Evolutionary conservation across 225 moss, liverwort and hornwort species (phyloP), one percentile per base, ranked within the genome.

Genomic region (Climacium dendroides): DNA sequence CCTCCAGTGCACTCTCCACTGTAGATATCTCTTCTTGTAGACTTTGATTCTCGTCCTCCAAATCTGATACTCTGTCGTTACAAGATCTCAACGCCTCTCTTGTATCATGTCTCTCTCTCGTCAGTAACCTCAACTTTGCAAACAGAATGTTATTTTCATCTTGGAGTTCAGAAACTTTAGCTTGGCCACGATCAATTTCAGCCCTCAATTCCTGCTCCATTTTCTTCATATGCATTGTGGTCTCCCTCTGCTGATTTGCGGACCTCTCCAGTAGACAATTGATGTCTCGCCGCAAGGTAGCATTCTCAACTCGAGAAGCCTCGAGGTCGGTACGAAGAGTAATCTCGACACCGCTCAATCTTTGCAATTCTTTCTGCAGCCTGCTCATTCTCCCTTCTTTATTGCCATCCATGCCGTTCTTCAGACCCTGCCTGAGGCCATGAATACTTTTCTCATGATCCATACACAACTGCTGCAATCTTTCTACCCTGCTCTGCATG

Each of bases 381-480:
- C 93, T 81, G 90, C 93, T 94, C 82, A 89, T 89, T 28, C 87
- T 92, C 67, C 92, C 93, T 80, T 95, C 97, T 83, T 91, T 95
- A 32, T 93, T 94, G 73, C 93, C 89, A 70, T 92, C 92, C 83
- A 92, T 89, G 71, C 95, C 98, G 59, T 95, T 95, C 89, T 95
- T 95, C 8, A 97, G 90, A 71, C 95, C 98, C 84, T 95, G 94
- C 52, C 94, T 94, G 24, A 97, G 96, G 50, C 96, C 98, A 65
- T 96, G 92, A 30, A 99, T 95, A 79, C 95, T 97, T 48, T 90
- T 96, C 87, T 97, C 98, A 66, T 97, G 96, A 87, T 97, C 95
- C 87, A 89, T 86, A 77, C 97, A 96, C 74, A 96, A 91, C 81
- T 94, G 93, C 86, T 96, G 98, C 88, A 99, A 84, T 78, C 97